Percentiles rank a stretch among this genome's conserved stretches.
Evolutionary conservation across 2,329 filamentous ascomycete genomes (phyloP).

Genomic region (Westerdykella sp.): DNA sequence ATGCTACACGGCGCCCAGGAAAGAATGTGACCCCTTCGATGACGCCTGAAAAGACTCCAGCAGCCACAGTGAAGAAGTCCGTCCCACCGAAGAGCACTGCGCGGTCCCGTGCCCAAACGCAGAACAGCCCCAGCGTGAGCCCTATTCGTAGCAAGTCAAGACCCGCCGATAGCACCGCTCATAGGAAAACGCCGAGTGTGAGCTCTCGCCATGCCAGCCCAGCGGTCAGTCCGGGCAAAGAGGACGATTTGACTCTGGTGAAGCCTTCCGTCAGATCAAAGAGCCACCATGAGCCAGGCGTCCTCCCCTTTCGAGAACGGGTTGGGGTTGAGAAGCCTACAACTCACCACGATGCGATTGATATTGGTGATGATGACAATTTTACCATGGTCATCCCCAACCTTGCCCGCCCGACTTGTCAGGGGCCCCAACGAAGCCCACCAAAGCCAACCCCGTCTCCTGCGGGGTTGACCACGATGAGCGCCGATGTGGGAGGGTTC

Average conservation of each 20-base stretch:
- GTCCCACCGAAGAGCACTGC: conserved; percentile 23
- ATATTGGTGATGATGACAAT: conserved; percentile 42
- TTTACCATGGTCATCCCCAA: conserved; percentile 49
- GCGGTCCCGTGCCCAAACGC: conserved; percentile 29
- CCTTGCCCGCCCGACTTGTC: conserved; percentile 23
- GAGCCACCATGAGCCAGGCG: conserved; percentile 24
- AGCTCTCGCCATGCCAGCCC: conserved; percentile 29
- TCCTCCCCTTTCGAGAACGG: conserved; percentile 32
- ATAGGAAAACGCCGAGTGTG: conserved; percentile 26
- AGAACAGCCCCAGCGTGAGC: conserved; percentile 32
- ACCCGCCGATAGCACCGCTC: conserved; percentile 20
- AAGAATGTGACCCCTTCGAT: conserved; percentile 43
- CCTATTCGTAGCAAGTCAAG: conserved; percentile 35
- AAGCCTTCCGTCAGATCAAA: conserved; percentile 39
- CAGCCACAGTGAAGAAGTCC: conserved; percentile 34
- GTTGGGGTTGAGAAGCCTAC: conserved; percentile 34
- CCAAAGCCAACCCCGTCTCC: conserved; percentile 24
- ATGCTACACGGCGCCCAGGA: conserved; percentile 36
- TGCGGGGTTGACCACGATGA: conserved; percentile 21
- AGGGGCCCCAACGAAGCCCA: conserved; percentile 27
- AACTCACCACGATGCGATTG: conserved; percentile 34
- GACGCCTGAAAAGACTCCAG: conserved; percentile 43
- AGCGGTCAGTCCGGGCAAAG: conserved; percentile 31
- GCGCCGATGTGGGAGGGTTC: conserved; percentile 20
- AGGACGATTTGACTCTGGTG: conserved; percentile 45